Conservation (phyloP, 2,329 filamentous ascomycete genomes). For the Pseudogymnoascus sp. region DNA sequence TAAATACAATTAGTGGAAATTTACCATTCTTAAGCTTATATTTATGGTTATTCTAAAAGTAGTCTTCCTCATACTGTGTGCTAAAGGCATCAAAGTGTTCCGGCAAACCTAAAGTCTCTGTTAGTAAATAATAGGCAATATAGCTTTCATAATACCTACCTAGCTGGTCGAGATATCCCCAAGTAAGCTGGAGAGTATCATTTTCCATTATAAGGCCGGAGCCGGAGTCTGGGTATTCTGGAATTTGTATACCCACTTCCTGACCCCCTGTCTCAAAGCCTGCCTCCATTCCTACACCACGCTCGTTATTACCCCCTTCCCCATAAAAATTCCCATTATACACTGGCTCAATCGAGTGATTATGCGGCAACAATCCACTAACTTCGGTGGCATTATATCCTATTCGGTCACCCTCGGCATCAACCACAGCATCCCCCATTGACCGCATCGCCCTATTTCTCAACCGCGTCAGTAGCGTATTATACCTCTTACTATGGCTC, state of each 20-base stretch:
- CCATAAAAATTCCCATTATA: not conserved
- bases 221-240: not conserved
- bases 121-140: not conserved
- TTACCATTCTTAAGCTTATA: not conserved
- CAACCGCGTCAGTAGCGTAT: not conserved
- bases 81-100: not conserved
- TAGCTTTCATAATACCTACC: not conserved
- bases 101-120: not conserved
- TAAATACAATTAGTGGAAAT: not conserved
- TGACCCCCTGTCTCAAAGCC: not conserved
- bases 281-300: not conserved
- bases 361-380: not conserved
- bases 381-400: not conserved
- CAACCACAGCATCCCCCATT: not conserved
- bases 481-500: not conserved
- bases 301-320: not conserved
- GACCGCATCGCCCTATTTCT: not conserved
- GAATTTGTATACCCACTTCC: not conserved
- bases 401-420: not conserved
- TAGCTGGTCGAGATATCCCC: not conserved
- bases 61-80: not conserved
- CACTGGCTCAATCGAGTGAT: not conserved
- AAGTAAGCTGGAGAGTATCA: not conserved
- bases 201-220: not conserved
- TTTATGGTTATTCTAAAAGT: not conserved